Conservation (phyloP, 257 asterid species). For the Solanum chilense region DNA sequence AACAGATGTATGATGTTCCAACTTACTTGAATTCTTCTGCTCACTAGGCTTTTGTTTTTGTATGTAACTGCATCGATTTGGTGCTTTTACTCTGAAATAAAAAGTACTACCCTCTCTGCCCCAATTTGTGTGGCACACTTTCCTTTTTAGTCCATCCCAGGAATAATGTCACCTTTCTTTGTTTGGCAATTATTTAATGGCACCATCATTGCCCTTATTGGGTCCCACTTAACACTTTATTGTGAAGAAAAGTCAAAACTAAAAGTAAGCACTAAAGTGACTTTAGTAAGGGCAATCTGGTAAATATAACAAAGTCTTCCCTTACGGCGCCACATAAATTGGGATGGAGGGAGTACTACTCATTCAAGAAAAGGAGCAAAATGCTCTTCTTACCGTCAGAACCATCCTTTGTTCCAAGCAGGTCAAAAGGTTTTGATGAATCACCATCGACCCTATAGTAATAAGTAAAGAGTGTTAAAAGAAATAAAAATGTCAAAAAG, state of each 20-base stretch:
- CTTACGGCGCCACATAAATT: not conserved
- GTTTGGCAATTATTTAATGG: not conserved
- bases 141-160: not conserved
- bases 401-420: constrained; percentile 58
- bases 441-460: constrained; percentile 46
- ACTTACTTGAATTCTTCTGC: not conserved
- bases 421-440: constrained; percentile 56
- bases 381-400: constrained; percentile 43
- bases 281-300: not conserved
- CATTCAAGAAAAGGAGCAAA: constrained; percentile 1
- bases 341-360: not conserved
- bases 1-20: not conserved
- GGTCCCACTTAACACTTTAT: not conserved
- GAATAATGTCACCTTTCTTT: not conserved
- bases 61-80: not conserved
- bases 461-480: constrained; percentile 7
- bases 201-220: not conserved
- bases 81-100: not conserved
- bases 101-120: not conserved
- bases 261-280: not conserved
- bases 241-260: not conserved
- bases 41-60: not conserved
- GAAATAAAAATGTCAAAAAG: not conserved
- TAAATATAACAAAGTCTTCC: not conserved
- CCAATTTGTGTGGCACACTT: not conserved